phyloP scores from a whole-genome alignment of 1,139 yeast species.

The Fermentozyma sake region DNA sequence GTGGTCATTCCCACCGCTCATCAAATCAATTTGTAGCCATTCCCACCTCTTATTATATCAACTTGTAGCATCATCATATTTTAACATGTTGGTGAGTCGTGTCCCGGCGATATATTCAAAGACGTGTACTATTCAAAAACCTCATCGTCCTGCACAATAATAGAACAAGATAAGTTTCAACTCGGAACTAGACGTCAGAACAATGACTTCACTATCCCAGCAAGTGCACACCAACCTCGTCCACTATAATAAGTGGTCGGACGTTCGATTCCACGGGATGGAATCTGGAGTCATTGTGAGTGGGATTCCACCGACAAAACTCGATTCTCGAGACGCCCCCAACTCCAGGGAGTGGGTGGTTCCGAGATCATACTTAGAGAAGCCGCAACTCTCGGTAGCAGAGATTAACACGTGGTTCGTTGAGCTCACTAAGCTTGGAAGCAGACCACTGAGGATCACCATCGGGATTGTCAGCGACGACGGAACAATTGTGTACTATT shows the following conservation, averaged over 20 bases:
- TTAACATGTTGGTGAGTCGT: no score
- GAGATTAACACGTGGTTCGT: conserved; percentile 33
- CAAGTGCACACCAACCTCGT: conserved; percentile 42
- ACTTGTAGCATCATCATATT: no score
- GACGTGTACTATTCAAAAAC: no score
- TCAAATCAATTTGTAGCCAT: no score
- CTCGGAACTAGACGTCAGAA: no score
- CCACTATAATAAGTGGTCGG: conserved; percentile 52
- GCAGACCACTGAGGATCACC: conserved; percentile 38
- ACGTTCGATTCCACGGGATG: conserved; percentile 24
- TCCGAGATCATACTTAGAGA: conserved; percentile 17
- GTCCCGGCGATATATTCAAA: no score
- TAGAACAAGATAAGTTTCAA: no score
- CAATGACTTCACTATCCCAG: no score
- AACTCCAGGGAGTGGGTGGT: conserved; percentile 31
- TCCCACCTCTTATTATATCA: no score
- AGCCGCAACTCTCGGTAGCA: conserved; percentile 14
- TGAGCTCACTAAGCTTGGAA: conserved; percentile 11
- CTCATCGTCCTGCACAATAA: no score
- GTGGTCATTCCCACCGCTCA: no score
- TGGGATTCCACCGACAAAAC: conserved; percentile 30
- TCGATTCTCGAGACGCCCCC: conserved; percentile 20
- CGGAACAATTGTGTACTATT: conserved; percentile 65
- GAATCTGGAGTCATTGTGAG: conserved; percentile 12
- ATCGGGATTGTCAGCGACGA: conserved; percentile 59